A percentile compares a stretch with the other conserved stretches of the same genome.
phyloP scores from a whole-genome alignment of 164 flowering plant genomes.

The Stephania yunnanensis region DNA sequence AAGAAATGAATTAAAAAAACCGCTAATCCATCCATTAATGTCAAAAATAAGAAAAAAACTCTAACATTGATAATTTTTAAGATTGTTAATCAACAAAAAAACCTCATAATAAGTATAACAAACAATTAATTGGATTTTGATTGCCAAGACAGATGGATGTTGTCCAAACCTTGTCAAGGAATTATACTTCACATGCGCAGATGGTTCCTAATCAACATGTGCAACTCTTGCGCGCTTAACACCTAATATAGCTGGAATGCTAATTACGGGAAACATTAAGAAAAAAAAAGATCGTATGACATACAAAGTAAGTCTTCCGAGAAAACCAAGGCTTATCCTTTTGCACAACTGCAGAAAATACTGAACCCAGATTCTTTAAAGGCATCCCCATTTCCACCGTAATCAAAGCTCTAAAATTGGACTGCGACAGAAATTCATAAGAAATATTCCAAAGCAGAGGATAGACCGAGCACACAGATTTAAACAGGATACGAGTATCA shows the following conservation, averaged over 20 bases:
- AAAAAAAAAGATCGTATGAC: background rate
- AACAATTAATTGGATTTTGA: no score
- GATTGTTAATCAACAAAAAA: background rate
- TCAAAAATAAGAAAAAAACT: no score
- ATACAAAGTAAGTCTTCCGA: background rate
- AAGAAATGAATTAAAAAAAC: no score
- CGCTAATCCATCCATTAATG: no score
- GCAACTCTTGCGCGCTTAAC: slow-evolving; percentile 60
- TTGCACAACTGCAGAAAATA: background rate
- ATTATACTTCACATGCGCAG: slow-evolving; percentile 56
- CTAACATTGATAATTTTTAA: background rate
- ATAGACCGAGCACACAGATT: background rate
- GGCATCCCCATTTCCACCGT: background rate
- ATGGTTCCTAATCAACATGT: slow-evolving; percentile 53
- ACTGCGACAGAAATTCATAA: background rate
- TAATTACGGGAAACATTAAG: slow-evolving; percentile 35
- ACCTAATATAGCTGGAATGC: slow-evolving; percentile 48
- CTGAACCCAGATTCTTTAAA: no score
- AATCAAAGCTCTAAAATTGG: background rate
- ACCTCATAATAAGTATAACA: background rate
- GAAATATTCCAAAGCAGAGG: background rate
- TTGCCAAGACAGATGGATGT: slow-evolving; percentile 12
- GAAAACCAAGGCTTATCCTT: background rate
- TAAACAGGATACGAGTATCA: slow-evolving; percentile 44
- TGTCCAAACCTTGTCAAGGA: slow-evolving; percentile 62